Evolutionary conservation across 1,284 basidiomycete species (phyloP).

Genomic region (Trametes pubescens): DNA sequence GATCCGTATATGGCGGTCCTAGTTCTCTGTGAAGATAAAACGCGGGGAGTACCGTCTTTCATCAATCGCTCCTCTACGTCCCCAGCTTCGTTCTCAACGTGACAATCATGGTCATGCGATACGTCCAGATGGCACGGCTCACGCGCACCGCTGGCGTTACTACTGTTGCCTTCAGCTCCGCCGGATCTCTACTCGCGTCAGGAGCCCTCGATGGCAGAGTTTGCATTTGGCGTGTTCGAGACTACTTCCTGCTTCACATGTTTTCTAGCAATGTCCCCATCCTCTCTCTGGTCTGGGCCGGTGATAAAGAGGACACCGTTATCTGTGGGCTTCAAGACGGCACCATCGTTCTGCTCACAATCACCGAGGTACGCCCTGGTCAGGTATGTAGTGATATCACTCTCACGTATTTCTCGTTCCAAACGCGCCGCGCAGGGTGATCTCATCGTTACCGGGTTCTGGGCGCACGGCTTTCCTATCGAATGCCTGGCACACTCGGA

Average conservation of each 20-base stretch:
- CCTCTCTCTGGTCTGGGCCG: not conserved
- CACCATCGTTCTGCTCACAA: not conserved
- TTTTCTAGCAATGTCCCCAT: not conserved
- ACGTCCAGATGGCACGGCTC: no score
- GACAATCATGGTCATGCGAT: no score
- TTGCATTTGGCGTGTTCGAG: not conserved
- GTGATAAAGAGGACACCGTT: not conserved
- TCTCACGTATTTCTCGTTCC: no score
- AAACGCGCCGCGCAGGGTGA: not conserved
- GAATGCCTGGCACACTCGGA: not conserved
- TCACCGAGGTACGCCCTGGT: not conserved
- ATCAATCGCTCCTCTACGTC: no score
- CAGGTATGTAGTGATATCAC: no score
- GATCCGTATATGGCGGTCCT: no score
- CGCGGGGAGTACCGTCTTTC: no score
- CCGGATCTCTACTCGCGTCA: not conserved
- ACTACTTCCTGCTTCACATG: not conserved
- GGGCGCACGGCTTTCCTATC: conserved; percentile 3
- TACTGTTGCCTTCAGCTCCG: not conserved
- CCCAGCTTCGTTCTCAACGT: no score
- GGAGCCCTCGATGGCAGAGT: not conserved
- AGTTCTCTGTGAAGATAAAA: no score
- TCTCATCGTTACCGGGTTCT: conserved; percentile 1
- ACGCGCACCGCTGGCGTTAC: no score
- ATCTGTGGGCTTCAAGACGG: not conserved